Evolutionary conservation across 2,329 filamentous ascomycete species (phyloP).

Genomic region (Paecilomyces dactylethromorphus): DNA sequence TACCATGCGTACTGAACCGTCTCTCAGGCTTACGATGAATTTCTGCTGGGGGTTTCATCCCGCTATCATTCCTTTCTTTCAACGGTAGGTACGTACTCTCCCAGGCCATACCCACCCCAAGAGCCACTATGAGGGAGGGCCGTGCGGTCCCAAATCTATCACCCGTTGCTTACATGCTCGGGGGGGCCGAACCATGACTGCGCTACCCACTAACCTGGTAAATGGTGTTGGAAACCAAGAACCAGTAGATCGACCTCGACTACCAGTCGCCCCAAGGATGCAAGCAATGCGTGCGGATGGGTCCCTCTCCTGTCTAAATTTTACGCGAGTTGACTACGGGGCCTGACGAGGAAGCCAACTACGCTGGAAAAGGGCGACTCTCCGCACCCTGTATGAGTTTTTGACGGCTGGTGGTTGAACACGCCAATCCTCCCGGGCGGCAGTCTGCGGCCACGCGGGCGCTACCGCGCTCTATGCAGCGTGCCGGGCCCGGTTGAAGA

Average conservation of each 20-base stretch:
- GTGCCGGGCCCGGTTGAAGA: neutral
- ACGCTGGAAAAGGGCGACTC: neutral
- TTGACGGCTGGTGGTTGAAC: neutral
- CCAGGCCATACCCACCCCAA: neutral
- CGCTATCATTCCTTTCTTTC: neutral
- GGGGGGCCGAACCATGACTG: neutral
- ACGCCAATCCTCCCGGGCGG: neutral
- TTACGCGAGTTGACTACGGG: neutral
- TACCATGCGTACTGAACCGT: neutral
- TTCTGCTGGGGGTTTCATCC: neutral
- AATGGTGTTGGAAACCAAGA: neutral
- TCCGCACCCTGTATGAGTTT: neutral
- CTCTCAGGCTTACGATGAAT: neutral
- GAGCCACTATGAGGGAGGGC: neutral
- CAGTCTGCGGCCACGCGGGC: constrained; percentile 1
- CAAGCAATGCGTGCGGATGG: neutral
- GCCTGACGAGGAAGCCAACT: neutral
- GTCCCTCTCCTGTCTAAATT: neutral
- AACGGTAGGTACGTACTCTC: neutral
- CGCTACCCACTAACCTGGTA: neutral
- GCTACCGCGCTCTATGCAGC: neutral
- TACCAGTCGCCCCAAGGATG: neutral
- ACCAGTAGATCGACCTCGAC: neutral
- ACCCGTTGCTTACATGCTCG: neutral
- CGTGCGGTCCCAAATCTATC: neutral